phyloP scores from a whole-genome alignment of 352 stramenopile species.

The Pythium brassicae region DNA sequence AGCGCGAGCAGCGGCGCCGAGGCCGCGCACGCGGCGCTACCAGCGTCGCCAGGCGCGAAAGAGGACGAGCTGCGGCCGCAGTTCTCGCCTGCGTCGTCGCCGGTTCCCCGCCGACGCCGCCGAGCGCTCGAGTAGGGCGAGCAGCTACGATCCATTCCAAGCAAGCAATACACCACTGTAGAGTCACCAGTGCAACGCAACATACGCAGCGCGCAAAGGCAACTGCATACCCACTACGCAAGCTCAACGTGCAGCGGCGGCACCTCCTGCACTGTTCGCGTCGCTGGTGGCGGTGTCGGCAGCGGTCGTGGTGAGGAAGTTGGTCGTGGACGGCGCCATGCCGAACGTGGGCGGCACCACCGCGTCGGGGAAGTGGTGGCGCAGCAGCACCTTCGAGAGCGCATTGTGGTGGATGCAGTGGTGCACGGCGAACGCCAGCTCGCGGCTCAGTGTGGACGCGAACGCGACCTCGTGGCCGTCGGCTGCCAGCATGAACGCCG shows the following conservation, averaged over 20 bases:
- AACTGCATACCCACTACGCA: too few species aligned
- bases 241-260: background rate
- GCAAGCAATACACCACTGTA: too few species aligned
- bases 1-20: background rate
- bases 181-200: too few species aligned
- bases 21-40: background rate
- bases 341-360: slow-evolving; percentile 48
- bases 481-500: slow-evolving; percentile 75
- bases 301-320: slow-evolving; percentile 19
- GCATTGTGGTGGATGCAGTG: slow-evolving; percentile 87
- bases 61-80: slow-evolving; percentile 12
- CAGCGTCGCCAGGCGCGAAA: slow-evolving; percentile 1
- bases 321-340: slow-evolving; percentile 74
- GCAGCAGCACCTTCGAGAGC: slow-evolving; percentile 68
- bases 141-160: too few species aligned
- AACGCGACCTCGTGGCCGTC: slow-evolving; percentile 69
- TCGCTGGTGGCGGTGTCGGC: background rate
- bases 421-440: slow-evolving; percentile 82
- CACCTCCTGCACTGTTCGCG: background rate
- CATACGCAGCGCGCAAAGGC: too few species aligned
- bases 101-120: slow-evolving; percentile 2
- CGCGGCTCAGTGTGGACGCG: slow-evolving; percentile 62
- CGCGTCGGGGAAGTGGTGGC: slow-evolving; percentile 55
- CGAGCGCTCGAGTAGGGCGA: background rate
- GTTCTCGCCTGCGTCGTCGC: background rate